These are phyloP conservation scores for Cyberlindnera mississippiensis DNA, from an alignment of 805 yeast species.

Conservation along the genomic window DNA sequence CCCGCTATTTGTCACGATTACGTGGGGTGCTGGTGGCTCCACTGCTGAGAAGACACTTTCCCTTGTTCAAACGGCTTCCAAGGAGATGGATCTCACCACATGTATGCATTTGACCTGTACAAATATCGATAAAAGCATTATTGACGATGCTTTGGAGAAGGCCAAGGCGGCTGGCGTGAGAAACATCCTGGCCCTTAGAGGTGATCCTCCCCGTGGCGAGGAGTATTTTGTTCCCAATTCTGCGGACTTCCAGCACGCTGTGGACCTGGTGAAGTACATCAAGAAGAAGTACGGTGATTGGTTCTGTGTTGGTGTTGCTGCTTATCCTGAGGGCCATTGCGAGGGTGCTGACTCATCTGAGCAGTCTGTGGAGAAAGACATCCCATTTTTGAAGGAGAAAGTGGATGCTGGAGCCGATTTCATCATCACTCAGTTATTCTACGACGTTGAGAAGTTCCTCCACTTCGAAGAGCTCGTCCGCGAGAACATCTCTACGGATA, in stretches of 20 bases:
- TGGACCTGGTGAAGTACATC: conserved; percentile 83
- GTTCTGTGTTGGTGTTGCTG: conserved; percentile 95
- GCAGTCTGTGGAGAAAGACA: conserved; percentile 65
- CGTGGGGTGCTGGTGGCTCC: conserved; percentile 99
- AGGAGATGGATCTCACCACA: conserved; percentile 77
- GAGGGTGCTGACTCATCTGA: conserved; percentile 69
- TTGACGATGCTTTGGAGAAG: conserved; percentile 70
- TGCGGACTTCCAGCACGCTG: conserved; percentile 62
- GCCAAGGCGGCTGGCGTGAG: conserved; percentile 79
- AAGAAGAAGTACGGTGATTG: conserved; percentile 75
- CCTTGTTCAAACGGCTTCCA: conserved; percentile 72
- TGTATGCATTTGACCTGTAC: conserved; percentile 96
- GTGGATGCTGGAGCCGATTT: conserved; percentile 94
- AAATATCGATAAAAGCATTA: conserved; percentile 70
- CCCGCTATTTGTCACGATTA: conserved; percentile 86
- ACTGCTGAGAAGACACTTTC: conserved; percentile 84
- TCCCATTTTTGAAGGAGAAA: conserved; percentile 79
- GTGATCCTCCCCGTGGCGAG: conserved; percentile 86
- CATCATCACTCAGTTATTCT: conserved; percentile 86
- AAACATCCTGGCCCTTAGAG: conserved; percentile 89
- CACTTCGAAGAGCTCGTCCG: conserved; percentile 55
- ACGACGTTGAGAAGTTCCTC: conserved; percentile 76
- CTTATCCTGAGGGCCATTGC: conserved; percentile 95
- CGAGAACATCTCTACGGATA: conserved; percentile 35
- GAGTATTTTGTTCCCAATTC: conserved; percentile 49